A percentile compares a stretch with the other conserved stretches of the same genome.
These are phyloP conservation scores for Myxozyma mucilagina DNA, from an alignment of 805 yeast genomes.

Conservation along the genomic window DNA sequence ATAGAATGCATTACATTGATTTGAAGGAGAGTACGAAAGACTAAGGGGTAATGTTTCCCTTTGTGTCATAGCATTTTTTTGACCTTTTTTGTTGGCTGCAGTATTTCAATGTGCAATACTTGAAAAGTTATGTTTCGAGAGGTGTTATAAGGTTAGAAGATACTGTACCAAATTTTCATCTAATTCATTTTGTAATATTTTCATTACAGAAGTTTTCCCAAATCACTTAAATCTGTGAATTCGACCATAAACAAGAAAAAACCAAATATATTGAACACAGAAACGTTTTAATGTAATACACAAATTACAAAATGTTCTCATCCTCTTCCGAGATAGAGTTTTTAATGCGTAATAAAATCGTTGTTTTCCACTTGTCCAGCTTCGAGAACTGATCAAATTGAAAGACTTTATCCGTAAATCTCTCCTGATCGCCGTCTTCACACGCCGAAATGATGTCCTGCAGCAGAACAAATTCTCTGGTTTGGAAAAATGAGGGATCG, in stretches of 20 bases:
- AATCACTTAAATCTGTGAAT: neutral
- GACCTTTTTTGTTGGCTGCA: neutral
- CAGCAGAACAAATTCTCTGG: slow-evolving; percentile 72
- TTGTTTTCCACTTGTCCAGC: slow-evolving; percentile 88
- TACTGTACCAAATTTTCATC: neutral
- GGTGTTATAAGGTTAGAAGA: neutral
- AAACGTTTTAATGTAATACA: neutral
- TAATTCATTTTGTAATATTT: neutral
- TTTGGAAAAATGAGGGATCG: slow-evolving; percentile 69
- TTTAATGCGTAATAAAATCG: slow-evolving; percentile 78
- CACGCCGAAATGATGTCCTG: slow-evolving; percentile 69
- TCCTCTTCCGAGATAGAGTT: slow-evolving; percentile 68
- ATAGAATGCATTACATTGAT: slow-evolving; percentile 58
- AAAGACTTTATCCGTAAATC: slow-evolving; percentile 68
- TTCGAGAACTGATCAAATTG: slow-evolving; percentile 86
- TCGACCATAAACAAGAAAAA: neutral
- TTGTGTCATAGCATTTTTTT: neutral
- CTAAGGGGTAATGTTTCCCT: neutral
- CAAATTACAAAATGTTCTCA: slow-evolving; percentile 28
- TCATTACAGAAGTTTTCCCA: neutral
- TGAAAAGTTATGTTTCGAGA: neutral
- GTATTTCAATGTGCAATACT: neutral
- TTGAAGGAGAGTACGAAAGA: neutral
- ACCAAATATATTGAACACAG: neutral
- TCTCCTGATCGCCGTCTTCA: slow-evolving; percentile 75